Conservation (phyloP, 1,139 yeast genomes). For the Magnusiomyces suaveolens region DNA sequence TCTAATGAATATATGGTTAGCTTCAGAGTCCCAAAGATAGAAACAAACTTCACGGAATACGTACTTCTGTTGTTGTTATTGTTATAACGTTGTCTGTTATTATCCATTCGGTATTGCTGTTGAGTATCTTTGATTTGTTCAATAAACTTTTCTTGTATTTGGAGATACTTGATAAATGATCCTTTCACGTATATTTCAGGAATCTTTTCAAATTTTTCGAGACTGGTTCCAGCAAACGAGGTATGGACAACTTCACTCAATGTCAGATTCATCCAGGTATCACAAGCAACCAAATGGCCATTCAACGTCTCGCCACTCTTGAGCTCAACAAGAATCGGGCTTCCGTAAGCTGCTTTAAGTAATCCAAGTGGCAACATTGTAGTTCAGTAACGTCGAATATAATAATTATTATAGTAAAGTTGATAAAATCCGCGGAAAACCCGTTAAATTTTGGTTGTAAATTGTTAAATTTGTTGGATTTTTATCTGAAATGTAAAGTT, state of each 20-base stretch:
- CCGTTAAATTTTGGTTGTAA: too few species aligned
- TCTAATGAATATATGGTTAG: not conserved
- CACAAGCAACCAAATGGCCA: constrained; percentile 80
- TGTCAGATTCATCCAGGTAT: constrained; percentile 93
- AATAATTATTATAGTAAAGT: too few species aligned
- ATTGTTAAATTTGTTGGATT: too few species aligned
- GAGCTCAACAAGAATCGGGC: constrained; percentile 79
- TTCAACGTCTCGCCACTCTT: constrained; percentile 86
- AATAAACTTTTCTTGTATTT: constrained; percentile 44
- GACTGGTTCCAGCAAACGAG: constrained; percentile 40
- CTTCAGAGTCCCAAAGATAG: too few species aligned
- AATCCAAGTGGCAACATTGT: constrained; percentile 73
- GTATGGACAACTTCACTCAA: constrained; percentile 69
- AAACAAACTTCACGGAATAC: not conserved
- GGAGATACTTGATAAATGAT: constrained; percentile 48
- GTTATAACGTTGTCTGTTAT: constrained; percentile 24
- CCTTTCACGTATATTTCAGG: constrained; percentile 83
- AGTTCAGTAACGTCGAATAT: too few species aligned
- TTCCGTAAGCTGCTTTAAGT: constrained; percentile 84
- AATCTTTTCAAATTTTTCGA: constrained; percentile 55
- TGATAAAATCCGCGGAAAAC: not conserved
- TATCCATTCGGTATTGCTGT: constrained; percentile 55
- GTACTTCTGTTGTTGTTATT: constrained; percentile 17
- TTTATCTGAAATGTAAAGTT: not conserved
- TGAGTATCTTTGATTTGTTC: constrained; percentile 54